A percentile compares a stretch with the other conserved stretches of the same genome.
Conservation (phyloP, 169 alveolate species). For the Miamiensis avidus region DNA sequence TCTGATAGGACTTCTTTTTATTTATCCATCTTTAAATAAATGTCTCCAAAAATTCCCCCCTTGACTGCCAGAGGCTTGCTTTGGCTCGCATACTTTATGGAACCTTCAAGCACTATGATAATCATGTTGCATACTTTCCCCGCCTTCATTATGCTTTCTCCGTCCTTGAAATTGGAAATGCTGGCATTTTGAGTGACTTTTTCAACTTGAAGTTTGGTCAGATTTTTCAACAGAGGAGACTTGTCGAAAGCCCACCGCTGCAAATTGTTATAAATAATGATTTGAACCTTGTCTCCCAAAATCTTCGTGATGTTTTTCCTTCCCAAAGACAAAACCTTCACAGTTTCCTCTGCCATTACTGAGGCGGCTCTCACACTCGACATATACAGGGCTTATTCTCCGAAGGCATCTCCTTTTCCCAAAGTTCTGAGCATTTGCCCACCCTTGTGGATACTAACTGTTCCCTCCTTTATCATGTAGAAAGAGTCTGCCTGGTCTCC, state of each 20-base stretch:
- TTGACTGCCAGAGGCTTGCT: conserved; percentile 21
- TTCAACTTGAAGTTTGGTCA: conserved; percentile 46
- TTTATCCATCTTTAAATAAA: neutral
- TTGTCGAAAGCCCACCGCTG: conserved; percentile 44
- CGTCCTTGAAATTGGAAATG: conserved; percentile 18
- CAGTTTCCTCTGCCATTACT: conserved; percentile 52
- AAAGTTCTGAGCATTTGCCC: conserved; percentile 55
- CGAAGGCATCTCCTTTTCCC: conserved; percentile 93
- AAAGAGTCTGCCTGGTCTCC: conserved; percentile 64
- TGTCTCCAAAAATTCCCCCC: conserved; percentile 43
- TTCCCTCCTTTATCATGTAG: conserved; percentile 63
- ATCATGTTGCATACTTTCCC: conserved; percentile 20
- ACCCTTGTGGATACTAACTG: conserved; percentile 48
- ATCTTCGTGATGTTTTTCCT: conserved; percentile 46
- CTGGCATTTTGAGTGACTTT: conserved; percentile 25
- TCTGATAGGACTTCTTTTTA: neutral
- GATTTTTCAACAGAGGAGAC: conserved; percentile 19
- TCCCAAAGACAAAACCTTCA: conserved; percentile 36
- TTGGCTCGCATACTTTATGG: neutral
- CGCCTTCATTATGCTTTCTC: neutral
- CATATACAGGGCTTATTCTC: conserved; percentile 78
- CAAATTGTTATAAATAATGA: conserved; percentile 33
- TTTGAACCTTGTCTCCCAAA: conserved; percentile 45
- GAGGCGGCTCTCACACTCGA: conserved; percentile 50
- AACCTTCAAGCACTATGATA: conserved; percentile 27